Evolutionary conservation across 148 eudicot species (phyloP).

Genomic region (Polygonum maritimum): DNA sequence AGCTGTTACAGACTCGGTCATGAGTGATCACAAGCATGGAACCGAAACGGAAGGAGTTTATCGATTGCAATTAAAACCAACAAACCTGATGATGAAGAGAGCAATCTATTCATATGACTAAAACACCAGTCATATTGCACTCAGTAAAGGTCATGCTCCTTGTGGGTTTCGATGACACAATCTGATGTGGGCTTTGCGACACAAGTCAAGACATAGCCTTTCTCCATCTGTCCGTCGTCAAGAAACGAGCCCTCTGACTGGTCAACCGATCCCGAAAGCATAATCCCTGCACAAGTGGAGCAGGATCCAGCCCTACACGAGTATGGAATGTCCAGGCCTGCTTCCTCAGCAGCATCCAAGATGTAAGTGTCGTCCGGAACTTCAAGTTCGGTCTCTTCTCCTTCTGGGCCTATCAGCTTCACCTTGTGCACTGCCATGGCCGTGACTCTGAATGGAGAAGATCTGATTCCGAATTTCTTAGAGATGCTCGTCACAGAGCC

Average conservation of each 20-base stretch:
- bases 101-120: background rate
- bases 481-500: constrained; percentile 28
- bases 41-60: background rate
- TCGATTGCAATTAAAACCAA: background rate
- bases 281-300: constrained; percentile 76
- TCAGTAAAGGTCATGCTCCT: constrained; percentile 62
- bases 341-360: constrained; percentile 67
- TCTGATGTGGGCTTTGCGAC: constrained; percentile 58
- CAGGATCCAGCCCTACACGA: constrained; percentile 90
- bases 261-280: constrained; percentile 48
- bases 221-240: constrained; percentile 48
- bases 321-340: constrained; percentile 71
- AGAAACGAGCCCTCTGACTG: constrained; percentile 87
- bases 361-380: constrained; percentile 63
- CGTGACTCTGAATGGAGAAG: constrained; percentile 35
- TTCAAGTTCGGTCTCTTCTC: constrained; percentile 50
- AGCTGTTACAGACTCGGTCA: background rate
- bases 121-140: background rate
- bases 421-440: constrained; percentile 45
- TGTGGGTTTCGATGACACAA: constrained; percentile 72
- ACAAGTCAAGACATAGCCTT: constrained; percentile 69
- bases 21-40: background rate
- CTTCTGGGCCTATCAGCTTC: constrained; percentile 50
- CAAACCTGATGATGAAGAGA: background rate
- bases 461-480: constrained; percentile 42